A percentile compares a stretch with the other conserved stretches of the same genome.
Conservation (phyloP, 2,329 filamentous ascomycete genomes). For the Pseudocercospora musae region DNA sequence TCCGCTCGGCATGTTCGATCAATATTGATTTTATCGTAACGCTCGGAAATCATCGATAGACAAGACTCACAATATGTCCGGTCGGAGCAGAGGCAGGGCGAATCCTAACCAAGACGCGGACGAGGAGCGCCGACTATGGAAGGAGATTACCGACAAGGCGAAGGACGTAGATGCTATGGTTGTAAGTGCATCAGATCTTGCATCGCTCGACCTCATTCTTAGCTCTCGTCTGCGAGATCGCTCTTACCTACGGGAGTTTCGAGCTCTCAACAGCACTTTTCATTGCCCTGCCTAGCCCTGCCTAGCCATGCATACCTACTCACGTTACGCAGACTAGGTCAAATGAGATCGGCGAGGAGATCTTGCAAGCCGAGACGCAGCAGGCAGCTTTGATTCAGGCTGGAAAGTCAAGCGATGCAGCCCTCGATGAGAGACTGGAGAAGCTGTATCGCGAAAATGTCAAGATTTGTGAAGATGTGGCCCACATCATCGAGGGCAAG, state of each 20-base stretch:
- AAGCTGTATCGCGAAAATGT: constrained; percentile 48
- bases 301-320: neutral
- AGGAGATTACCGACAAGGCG: constrained; percentile 45
- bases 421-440: constrained; percentile 47
- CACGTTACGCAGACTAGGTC: constrained; percentile 27
- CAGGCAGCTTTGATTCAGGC: constrained; percentile 34
- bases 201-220: neutral
- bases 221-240: neutral
- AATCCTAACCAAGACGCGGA: constrained; percentile 50
- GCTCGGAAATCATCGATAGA: neutral
- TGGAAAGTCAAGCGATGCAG: constrained; percentile 31
- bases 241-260: neutral
- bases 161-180: constrained; percentile 47
- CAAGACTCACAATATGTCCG: constrained; percentile 38
- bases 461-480: constrained; percentile 46
- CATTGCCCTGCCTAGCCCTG: no score
- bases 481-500: constrained; percentile 43
- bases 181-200: constrained; percentile 36
- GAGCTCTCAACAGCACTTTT: neutral
- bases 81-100: constrained; percentile 43
- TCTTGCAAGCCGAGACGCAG: constrained; percentile 36
- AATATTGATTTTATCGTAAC: neutral
- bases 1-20: neutral
- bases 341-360: constrained; percentile 36
- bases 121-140: constrained; percentile 50